Evolutionary conservation across 345 rosid genomes (phyloP).

Genomic region (Gossypium sturtianum): DNA sequence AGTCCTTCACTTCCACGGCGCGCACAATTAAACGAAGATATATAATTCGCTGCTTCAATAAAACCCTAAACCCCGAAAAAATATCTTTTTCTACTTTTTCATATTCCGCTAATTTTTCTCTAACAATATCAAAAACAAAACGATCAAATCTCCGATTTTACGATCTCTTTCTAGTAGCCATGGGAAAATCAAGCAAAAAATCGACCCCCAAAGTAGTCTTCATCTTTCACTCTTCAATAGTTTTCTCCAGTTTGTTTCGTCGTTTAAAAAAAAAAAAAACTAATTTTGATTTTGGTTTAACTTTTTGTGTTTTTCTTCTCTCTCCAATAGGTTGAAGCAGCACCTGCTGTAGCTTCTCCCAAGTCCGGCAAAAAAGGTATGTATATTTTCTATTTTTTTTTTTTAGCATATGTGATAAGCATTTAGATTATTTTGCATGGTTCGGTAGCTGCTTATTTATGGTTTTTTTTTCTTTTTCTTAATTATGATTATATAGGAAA

Average conservation of each 20-base stretch:
- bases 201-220: background rate
- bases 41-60: too few relatives aligned
- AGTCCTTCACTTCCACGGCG: background rate
- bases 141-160: background rate
- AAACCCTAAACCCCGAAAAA: background rate
- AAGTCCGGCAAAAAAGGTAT: constrained; percentile 14
- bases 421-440: background rate
- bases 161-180: background rate
- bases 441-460: background rate
- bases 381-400: background rate
- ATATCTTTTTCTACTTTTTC: background rate
- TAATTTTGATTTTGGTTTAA: background rate
- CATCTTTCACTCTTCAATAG: background rate
- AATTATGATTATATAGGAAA: background rate
- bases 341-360: constrained; percentile 3
- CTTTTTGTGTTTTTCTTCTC: background rate
- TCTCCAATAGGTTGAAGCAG: constrained; percentile 10
- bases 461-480: background rate
- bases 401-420: background rate
- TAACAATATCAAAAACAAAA: background rate
- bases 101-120: background rate
- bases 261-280: too few relatives aligned
- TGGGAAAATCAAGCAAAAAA: constrained; percentile 14
- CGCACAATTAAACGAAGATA: background rate
- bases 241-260: background rate